Evolutionary conservation across 169 alveolate species (phyloP), one percentile per base, ranked within the genome.

Genomic region (Plasmodium reichenowi): DNA sequence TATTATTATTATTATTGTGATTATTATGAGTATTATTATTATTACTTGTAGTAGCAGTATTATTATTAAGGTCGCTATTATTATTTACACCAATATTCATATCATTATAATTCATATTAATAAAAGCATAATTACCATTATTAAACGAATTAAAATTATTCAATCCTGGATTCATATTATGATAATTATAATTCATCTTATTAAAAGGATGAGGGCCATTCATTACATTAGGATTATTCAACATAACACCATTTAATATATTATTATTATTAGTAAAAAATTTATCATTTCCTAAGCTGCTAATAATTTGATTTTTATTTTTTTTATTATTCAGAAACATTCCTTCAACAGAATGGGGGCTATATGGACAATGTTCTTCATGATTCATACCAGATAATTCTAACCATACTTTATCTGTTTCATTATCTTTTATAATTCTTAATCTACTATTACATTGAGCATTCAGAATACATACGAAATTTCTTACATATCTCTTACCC

Each of bases 401-500:
- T 15, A 75, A 8, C 88, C 88, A 75, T 1, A 68, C 63, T 29
- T 48, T 62, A 12, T 32, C 48, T 2, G 70, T 75, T n/a, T 26
- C 66, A n/a, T 6, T n/a, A 66, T 62, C 72, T 10, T 38, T 12
- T 3, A 75, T 43, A n/a, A 75, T 43, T 8, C 88, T 24, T 8
- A 75, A 5, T 63, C 88, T 63, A 63, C 88, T 75, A 48, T 13
- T 63, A 66, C 88, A 75, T 15, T 52, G 62, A 20, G 20, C 7
- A 20, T 63, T 75, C 32, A 75, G 47, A 67, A 63, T 62, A 29
- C 88, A 75, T 1, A 75, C 47, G 47, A 75, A 75, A 20, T 75
- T 75, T 13, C 88, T n/a, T 2, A 75, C 88, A 75, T 75, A 75
- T 24, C 88, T 38, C 50, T 24, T 75, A 0, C 75, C 88, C 0